Conservation (phyloP, 257 asterid species). For the Gentiana macrophylla region DNA sequence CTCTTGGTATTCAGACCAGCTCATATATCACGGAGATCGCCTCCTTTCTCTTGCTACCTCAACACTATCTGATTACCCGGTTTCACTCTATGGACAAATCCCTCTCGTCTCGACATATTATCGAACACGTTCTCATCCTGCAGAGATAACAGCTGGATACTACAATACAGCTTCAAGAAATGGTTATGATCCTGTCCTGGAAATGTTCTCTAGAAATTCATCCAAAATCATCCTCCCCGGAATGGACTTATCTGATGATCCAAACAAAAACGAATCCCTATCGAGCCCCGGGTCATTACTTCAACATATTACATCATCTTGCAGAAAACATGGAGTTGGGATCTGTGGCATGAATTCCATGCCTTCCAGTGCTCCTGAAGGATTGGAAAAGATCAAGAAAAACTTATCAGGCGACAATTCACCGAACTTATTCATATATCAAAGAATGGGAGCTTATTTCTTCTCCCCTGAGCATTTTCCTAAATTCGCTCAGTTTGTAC, state of each 20-base stretch:
- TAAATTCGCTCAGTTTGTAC: conserved; percentile 37
- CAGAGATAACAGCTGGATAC: conserved; percentile 61
- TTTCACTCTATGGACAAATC: conserved; percentile 48
- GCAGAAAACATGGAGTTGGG: conserved; percentile 30
- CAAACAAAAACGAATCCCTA: conserved; percentile 24
- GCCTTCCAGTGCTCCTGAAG: conserved; percentile 24
- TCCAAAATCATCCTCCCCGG: conserved; percentile 57
- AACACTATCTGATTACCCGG: conserved; percentile 32
- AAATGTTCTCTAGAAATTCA: conserved; percentile 42
- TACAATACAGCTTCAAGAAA: conserved; percentile 56
- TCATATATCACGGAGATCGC: conserved; percentile 54
- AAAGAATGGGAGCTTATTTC: conserved; percentile 90
- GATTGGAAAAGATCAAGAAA: conserved; percentile 46
- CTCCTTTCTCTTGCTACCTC: conserved; percentile 55
- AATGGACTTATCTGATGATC: conserved; percentile 46
- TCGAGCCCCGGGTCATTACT: conserved; percentile 55
- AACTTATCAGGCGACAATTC: conserved; percentile 32
- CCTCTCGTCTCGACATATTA: conserved; percentile 47
- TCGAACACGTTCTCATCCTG: conserved; percentile 61
- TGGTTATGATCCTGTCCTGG: conserved; percentile 46
- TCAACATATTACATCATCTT: conserved; percentile 34
- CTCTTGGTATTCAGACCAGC: conserved; percentile 62
- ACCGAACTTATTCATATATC: conserved; percentile 47
- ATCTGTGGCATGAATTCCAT: conserved; percentile 46
- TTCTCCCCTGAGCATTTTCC: conserved; percentile 77